Conservation (phyloP, 2,329 filamentous ascomycete genomes). For the Thielaviopsis ethacetica region DNA sequence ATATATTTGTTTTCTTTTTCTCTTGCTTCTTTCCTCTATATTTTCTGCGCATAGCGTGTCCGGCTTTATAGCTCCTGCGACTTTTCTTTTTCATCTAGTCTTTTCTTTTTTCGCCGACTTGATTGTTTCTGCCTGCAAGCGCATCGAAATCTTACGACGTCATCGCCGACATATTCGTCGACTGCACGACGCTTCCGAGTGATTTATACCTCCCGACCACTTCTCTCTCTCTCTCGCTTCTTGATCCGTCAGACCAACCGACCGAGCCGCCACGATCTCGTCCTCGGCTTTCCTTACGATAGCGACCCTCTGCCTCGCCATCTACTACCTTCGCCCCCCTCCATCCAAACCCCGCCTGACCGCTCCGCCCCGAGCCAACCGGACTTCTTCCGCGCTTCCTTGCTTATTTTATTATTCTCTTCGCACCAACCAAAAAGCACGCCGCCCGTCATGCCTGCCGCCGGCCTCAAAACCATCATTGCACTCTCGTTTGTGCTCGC, state of each 20-base stretch:
- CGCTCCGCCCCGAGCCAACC: background rate
- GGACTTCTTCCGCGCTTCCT: too few species aligned
- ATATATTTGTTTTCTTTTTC: background rate
- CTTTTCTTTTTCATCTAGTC: background rate
- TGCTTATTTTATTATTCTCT: too few species aligned
- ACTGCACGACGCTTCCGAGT: background rate
- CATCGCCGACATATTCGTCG: background rate
- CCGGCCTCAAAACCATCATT: constrained; percentile 97
- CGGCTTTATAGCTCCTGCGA: background rate
- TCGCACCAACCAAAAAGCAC: background rate
- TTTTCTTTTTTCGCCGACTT: background rate
- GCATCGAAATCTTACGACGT: background rate
- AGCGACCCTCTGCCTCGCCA: background rate
- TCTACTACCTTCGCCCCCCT: background rate
- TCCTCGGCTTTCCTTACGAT: background rate
- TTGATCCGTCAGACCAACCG: background rate
- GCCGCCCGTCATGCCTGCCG: constrained; percentile 45
- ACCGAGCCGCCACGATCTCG: background rate
- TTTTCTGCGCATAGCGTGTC: background rate
- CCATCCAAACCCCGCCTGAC: background rate
- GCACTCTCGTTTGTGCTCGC: constrained; percentile 97
- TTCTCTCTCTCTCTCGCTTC: background rate
- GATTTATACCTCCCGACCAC: background rate
- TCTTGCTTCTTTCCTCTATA: background rate
- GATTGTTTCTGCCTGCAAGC: background rate